Evolutionary conservation across 768 basidiomycete species (phyloP).

Genomic region (Tulasnella sp.): DNA sequence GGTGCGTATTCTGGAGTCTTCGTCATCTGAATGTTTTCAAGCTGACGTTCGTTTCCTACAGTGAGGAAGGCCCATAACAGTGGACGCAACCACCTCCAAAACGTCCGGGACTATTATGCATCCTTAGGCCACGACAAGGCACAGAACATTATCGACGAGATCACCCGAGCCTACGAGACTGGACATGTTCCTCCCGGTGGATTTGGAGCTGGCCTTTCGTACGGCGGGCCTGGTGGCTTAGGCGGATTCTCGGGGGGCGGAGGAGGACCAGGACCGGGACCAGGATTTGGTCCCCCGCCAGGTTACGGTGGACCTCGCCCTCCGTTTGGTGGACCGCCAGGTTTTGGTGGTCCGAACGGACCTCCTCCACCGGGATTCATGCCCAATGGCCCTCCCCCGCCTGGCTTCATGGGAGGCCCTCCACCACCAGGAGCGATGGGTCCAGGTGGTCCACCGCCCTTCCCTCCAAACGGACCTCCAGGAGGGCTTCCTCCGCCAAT

Average conservation of each 20-base stretch:
- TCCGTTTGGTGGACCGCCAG: constrained; percentile 51
- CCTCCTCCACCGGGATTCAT: constrained; percentile 32
- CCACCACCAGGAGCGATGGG: constrained; percentile 26
- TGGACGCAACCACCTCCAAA: constrained; percentile 92
- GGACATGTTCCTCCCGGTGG: constrained; percentile 83
- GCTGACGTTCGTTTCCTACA: constrained; percentile 37
- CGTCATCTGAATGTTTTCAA: constrained; percentile 7
- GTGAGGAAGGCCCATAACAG: constrained; percentile 98
- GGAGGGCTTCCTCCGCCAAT: constrained; percentile 42
- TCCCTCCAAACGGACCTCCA: constrained; percentile 57
- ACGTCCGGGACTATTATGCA: constrained; percentile 96
- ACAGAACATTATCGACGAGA: constrained; percentile 97
- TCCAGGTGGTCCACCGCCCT: constrained; percentile 50
- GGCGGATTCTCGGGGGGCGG: constrained; percentile 13
- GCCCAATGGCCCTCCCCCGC: constrained; percentile 35
- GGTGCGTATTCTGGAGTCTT: constrained; percentile 47
- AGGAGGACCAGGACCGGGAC: constrained; percentile 35
- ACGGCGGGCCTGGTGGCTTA: constrained; percentile 37
- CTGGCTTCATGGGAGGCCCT: constrained; percentile 35
- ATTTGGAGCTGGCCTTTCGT: constrained; percentile 77
- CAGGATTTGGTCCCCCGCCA: constrained; percentile 44
- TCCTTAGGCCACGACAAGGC: constrained; percentile 85
- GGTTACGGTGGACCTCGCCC: constrained; percentile 47
- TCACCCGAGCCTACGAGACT: constrained; percentile 87
- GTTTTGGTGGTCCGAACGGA: constrained; percentile 34